A percentile compares a stretch with the other conserved stretches of the same genome.
phyloP scores from a whole-genome alignment of 345 rosid species.

The Kernera saxatilis region DNA sequence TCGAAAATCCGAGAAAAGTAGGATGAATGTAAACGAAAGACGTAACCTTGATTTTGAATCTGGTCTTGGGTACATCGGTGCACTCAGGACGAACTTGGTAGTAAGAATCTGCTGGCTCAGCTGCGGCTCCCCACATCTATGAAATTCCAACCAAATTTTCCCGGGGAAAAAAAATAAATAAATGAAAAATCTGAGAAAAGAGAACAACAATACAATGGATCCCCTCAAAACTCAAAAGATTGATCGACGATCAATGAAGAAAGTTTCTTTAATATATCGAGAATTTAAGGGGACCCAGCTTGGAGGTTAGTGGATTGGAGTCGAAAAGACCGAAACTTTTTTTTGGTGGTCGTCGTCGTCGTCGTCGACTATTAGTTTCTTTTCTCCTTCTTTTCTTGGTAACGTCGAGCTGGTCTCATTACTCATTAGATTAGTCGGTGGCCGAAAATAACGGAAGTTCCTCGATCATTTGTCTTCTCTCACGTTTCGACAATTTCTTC shows the following conservation, averaged over 20 bases:
- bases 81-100: conserved; percentile 88
- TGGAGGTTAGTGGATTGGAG: conserved; percentile 7
- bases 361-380: background rate
- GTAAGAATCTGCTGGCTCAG: conserved; percentile 74
- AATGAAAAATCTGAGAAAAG: background rate
- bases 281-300: conserved; percentile 21
- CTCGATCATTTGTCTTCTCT: background rate
- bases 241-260: conserved; percentile 10
- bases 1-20: background rate
- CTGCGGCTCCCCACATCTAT: conserved; percentile 63
- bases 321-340: conserved; percentile 10
- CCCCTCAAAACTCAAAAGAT: conserved; percentile 22
- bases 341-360: background rate
- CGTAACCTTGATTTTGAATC: conserved; percentile 83
- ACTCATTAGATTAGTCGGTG: background rate
- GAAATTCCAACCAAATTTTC: background rate
- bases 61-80: conserved; percentile 76
- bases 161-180: background rate
- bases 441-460: conserved; percentile 3
- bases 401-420: background rate
- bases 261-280: background rate
- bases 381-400: background rate
- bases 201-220: background rate
- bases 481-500: background rate
- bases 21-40: conserved; percentile 16